These are phyloP conservation scores for Scedosporium boydii DNA, from an alignment of 2,329 filamentous ascomycete species.

Conservation along the genomic window DNA sequence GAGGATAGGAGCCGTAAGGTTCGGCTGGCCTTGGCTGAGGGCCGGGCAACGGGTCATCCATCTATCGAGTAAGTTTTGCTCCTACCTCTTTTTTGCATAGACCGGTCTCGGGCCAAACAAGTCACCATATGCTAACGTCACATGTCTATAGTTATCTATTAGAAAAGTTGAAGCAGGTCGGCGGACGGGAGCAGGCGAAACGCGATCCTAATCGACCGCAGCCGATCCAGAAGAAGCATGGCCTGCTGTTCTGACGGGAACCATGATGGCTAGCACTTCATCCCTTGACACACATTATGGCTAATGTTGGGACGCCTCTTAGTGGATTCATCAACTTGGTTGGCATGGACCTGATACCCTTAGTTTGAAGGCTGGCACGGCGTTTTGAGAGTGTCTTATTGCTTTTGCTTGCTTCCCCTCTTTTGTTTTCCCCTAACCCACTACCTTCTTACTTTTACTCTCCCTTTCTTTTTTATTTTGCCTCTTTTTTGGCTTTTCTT, in stretches of 20 bases:
- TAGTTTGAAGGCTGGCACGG: too few relatives aligned
- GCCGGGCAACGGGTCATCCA: conserved; percentile 37
- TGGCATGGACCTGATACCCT: not conserved
- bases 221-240: not conserved
- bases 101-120: not conserved
- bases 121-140: not conserved
- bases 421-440: too few relatives aligned
- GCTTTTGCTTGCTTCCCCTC: too few relatives aligned
- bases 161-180: conserved; percentile 40
- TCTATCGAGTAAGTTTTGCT: conserved; percentile 44
- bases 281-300: too few relatives aligned
- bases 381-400: too few relatives aligned
- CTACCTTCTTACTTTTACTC: too few relatives aligned
- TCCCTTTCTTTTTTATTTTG: too few relatives aligned
- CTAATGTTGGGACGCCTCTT: too few relatives aligned
- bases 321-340: not conserved
- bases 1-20: conserved; percentile 41
- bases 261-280: too few relatives aligned
- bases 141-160: conserved; percentile 37
- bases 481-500: too few relatives aligned
- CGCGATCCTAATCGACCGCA: conserved; percentile 17
- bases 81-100: conserved; percentile 12
- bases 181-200: conserved; percentile 24
- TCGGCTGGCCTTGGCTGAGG: conserved; percentile 46
- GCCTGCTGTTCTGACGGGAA: not conserved